A percentile compares a stretch with the other conserved stretches of the same genome.
phyloP scores from a whole-genome alignment of 148 eudicot species.

The Vaccinium myrtillus region DNA sequence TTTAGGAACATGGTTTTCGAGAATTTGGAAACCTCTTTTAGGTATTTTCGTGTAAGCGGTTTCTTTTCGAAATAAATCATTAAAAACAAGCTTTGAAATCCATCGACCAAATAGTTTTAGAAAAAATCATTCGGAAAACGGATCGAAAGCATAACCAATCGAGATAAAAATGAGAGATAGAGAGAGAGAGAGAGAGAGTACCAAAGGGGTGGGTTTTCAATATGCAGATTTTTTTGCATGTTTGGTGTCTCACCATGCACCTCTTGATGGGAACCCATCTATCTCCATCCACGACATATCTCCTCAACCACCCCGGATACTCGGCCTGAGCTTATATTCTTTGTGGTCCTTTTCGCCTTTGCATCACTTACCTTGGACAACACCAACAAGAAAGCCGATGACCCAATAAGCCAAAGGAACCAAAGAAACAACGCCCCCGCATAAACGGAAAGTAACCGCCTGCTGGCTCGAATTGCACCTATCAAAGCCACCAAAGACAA shows the following conservation, averaged over 20 bases:
- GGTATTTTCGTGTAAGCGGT: not conserved
- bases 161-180: not conserved
- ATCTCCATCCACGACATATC: not conserved
- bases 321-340: constrained; percentile 1
- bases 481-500: constrained; percentile 3
- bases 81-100: not conserved
- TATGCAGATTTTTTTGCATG: not conserved
- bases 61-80: not conserved
- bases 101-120: not conserved
- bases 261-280: constrained; percentile 8
- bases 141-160: not conserved
- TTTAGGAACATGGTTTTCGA: not conserved
- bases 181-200: not conserved
- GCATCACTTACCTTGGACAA: not conserved
- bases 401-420: not conserved
- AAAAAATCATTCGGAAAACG: not conserved
- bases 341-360: constrained; percentile 4
- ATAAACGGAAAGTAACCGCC: not conserved
- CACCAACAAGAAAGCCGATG: not conserved
- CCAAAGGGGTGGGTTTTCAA: not conserved
- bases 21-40: not conserved
- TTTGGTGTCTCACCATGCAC: not conserved
- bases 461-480: not conserved
- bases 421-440: not conserved
- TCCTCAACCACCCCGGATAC: not conserved